Percentiles rank a stretch among this genome's conserved stretches.
Conservation (phyloP, 2,329 filamentous ascomycete genomes). For the Sporothrix inflata region DNA sequence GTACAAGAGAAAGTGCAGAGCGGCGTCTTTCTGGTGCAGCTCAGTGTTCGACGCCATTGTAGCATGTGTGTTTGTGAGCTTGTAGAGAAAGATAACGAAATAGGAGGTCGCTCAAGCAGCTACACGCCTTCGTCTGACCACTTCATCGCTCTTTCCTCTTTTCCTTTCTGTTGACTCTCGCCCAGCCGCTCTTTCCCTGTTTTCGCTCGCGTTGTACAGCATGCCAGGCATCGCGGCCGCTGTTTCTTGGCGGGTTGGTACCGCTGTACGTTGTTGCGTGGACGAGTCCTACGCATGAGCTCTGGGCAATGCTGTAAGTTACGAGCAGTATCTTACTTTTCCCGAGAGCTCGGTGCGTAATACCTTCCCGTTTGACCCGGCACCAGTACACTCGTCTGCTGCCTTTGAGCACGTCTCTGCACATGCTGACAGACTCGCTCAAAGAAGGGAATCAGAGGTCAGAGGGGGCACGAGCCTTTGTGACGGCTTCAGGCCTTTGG, state of each 20-base stretch:
- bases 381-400: background rate
- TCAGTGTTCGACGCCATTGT: background rate
- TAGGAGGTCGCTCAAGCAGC: background rate
- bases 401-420: background rate
- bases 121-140: background rate
- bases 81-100: too few species aligned
- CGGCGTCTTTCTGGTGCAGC: background rate
- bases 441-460: background rate
- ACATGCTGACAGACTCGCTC: background rate
- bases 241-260: background rate
- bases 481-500: background rate
- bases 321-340: background rate
- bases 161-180: background rate
- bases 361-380: background rate
- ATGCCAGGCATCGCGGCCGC: slow-evolving; percentile 13
- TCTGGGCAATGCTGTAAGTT: background rate
- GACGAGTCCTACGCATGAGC: background rate
- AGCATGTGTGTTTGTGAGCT: background rate
- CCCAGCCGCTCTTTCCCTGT: slow-evolving; percentile 8
- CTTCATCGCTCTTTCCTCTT: background rate
- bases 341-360: background rate
- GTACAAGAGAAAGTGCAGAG: background rate
- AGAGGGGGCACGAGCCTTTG: slow-evolving; percentile 2
- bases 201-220: slow-evolving; percentile 17
- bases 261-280: background rate